Evolutionary conservation across 2,329 filamentous ascomycete genomes (phyloP).

Genomic region (Calonectria pseudoreteaudii): DNA sequence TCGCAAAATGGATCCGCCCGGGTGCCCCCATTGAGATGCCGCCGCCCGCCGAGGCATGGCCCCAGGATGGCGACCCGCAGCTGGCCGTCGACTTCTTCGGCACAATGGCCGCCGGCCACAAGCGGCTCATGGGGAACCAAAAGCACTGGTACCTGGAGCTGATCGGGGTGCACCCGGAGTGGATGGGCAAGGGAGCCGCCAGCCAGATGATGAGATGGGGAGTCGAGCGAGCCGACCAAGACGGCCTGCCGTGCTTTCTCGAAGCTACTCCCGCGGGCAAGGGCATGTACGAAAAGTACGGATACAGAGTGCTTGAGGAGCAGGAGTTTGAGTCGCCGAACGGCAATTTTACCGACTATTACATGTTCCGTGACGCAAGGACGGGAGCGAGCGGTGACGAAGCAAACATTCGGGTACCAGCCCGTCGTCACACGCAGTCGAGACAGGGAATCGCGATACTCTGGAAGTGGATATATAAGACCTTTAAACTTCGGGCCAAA

Average conservation of each 20-base stretch:
- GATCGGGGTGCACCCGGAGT: conserved; percentile 55
- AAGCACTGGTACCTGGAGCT: conserved; percentile 64
- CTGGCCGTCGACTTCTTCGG: conserved; percentile 56
- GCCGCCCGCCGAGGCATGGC: conserved; percentile 50
- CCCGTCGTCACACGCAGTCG: background rate
- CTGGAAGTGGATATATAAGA: background rate
- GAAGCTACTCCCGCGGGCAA: conserved; percentile 62
- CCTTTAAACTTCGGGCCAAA: background rate
- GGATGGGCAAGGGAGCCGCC: conserved; percentile 60
- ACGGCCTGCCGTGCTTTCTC: conserved; percentile 58
- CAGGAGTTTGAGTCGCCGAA: conserved; percentile 49
- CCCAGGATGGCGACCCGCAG: conserved; percentile 50
- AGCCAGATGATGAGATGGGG: conserved; percentile 61
- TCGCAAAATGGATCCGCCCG: conserved; percentile 60
- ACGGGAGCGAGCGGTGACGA: conserved; percentile 12
- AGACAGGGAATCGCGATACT: background rate
- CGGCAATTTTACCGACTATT: conserved; percentile 47
- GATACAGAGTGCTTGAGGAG: conserved; percentile 56
- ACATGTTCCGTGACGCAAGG: conserved; percentile 48
- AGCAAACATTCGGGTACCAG: background rate
- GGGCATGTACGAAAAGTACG: conserved; percentile 60
- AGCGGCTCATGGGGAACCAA: conserved; percentile 52
- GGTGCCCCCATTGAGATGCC: conserved; percentile 38
- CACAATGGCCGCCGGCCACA: conserved; percentile 49
- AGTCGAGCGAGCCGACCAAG: conserved; percentile 56